These are phyloP conservation scores for Fraxinus xanthoxyloides DNA, from an alignment of 305 asterid genomes.

Conservation along the genomic window DNA sequence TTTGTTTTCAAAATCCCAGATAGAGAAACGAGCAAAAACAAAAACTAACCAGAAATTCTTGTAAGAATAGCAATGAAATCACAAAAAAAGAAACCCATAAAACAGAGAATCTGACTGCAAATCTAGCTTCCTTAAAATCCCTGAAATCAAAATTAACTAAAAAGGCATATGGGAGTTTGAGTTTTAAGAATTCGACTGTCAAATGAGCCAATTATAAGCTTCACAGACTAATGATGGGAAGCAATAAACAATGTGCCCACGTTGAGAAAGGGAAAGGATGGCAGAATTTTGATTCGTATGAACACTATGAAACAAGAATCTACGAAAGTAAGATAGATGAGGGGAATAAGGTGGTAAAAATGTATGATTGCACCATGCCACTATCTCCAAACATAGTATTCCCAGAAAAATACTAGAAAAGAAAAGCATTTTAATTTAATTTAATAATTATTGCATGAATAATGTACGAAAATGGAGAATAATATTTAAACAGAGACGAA, in stretches of 20 bases:
- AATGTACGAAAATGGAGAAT: constrained; percentile 26
- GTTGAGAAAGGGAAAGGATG: constrained; percentile 18
- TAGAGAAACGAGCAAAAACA: constrained; percentile 42
- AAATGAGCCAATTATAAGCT: constrained; percentile 36
- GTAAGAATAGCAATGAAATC: constrained; percentile 34
- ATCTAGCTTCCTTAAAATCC: constrained; percentile 28
- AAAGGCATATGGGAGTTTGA: constrained; percentile 35
- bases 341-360: constrained; percentile 81
- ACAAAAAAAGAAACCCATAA: constrained; percentile 29
- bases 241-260: constrained; percentile 51
- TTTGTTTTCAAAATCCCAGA: constrained; percentile 37
- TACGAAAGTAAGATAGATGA: constrained; percentile 70
- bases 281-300: constrained; percentile 41
- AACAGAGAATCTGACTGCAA: constrained; percentile 32
- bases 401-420: constrained; percentile 57
- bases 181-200: constrained; percentile 43
- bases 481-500: not conserved
- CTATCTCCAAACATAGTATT: constrained; percentile 54
- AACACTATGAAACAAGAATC: constrained; percentile 67
- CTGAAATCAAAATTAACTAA: constrained; percentile 29
- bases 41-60: constrained; percentile 43
- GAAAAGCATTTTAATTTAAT: constrained; percentile 8
- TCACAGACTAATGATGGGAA: constrained; percentile 43
- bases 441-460: constrained; percentile 26
- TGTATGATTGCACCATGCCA: constrained; percentile 74